phyloP scores from a whole-genome alignment of 352 stramenopile genomes.

The Pseudoperonospora humuli region DNA sequence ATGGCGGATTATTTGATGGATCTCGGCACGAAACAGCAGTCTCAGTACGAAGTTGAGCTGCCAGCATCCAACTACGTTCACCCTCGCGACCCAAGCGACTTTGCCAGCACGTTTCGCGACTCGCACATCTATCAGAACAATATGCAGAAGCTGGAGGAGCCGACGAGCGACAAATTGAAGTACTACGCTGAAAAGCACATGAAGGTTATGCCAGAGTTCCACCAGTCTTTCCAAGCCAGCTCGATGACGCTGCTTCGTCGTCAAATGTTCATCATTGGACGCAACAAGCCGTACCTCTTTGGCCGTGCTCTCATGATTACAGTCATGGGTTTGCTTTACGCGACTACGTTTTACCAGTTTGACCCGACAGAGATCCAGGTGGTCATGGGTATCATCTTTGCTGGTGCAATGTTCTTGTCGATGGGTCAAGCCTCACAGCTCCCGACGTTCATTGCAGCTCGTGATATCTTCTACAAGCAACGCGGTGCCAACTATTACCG shows the following conservation, averaged over 20 bases:
- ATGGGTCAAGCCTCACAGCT: conserved; percentile 59
- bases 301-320: conserved; percentile 34
- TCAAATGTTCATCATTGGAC: conserved; percentile 47
- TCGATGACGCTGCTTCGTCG: conserved; percentile 30
- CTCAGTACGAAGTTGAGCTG: conserved; percentile 20
- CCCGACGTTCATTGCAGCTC: conserved; percentile 53
- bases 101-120: conserved; percentile 20
- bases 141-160: conserved; percentile 1
- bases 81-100: not conserved
- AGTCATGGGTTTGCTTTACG: conserved; percentile 43
- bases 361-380: conserved; percentile 25
- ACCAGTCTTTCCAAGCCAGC: conserved; percentile 17
- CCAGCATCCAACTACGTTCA: conserved; percentile 1
- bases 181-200: not conserved
- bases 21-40: conserved; percentile 30
- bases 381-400: conserved; percentile 63
- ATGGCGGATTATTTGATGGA: conserved; percentile 35
- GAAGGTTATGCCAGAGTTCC: conserved; percentile 24
- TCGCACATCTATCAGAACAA: not conserved
- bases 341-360: conserved; percentile 22
- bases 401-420: conserved; percentile 58
- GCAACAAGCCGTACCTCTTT: conserved; percentile 41
- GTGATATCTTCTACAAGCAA: conserved; percentile 74
- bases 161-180: no score
- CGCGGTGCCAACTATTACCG: conserved; percentile 60